Conservation (phyloP, 2,329 filamentous ascomycete genomes). For the Thelonectria blattea region DNA sequence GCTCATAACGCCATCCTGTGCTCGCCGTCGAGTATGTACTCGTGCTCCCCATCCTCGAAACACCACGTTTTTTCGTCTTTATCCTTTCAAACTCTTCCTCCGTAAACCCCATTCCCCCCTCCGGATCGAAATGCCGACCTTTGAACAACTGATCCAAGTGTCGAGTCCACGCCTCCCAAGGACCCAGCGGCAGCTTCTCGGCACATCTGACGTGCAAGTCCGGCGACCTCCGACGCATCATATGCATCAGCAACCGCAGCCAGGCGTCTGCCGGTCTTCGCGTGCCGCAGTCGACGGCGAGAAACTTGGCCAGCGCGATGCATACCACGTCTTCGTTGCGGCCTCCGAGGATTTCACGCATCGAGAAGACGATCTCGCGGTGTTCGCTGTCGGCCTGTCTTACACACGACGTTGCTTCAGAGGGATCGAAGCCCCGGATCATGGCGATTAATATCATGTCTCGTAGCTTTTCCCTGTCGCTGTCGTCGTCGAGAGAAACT, state of each 20-base stretch:
- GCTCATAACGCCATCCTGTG: background rate
- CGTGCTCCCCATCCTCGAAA: background rate
- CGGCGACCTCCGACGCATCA: background rate
- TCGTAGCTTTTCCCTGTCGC: background rate
- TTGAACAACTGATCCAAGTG: background rate
- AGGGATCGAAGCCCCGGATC: background rate
- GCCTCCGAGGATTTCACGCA: background rate
- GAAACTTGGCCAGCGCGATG: background rate
- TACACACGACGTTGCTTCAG: background rate
- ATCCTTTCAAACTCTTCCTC: background rate
- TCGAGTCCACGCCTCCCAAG: background rate
- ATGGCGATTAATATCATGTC: background rate
- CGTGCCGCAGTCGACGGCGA: background rate
- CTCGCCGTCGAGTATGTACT: background rate
- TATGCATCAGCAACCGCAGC: background rate
- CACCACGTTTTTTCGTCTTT: background rate
- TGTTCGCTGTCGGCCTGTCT: background rate
- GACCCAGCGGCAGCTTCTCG: background rate
- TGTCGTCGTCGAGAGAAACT: background rate
- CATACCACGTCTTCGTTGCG: background rate
- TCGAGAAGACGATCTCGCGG: background rate
- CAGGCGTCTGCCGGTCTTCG: background rate
- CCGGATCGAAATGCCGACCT: background rate
- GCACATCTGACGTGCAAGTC: background rate
- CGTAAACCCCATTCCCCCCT: background rate